Evolutionary conservation across 345 rosid genomes (phyloP), one percentile per base, ranked within the genome.

Genomic region (Crucihimalaya himalaica): DNA sequence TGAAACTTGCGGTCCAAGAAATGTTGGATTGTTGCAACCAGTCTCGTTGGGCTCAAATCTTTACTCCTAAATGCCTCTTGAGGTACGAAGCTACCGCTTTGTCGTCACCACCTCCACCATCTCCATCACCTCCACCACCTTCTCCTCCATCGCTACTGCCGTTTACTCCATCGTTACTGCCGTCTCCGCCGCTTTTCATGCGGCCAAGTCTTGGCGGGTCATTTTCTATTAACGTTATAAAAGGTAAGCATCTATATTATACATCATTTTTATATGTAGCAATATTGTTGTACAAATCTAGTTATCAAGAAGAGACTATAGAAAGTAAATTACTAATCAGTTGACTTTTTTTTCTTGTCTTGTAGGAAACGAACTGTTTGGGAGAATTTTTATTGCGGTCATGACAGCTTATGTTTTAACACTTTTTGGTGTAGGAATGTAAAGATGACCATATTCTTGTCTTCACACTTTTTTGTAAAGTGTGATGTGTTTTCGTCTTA

Each of bases 61-160:
- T 71, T 21, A 28, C n/a, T 48, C 67, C 75, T 59, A 47, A 71
- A 60, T 71, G 75, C 27, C 75, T 71, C 9, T n/a, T 60, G 14
- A 60, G 48, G 29, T 71, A 31, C 16, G 14, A 70, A 37, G 42
- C 55, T 39, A 18, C 48, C 12, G 9, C 66, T 15, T 32, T 35
- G 37, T 6, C 56, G 2, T 53, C 58, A 28, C 58, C 58, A 0
- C 58, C 32, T 52, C 56, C 56, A 23, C 51, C 51, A 46, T 46
- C 27, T 48, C 14, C 27, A 9, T 6, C 53, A 48, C 53, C 25
- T 48, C 54, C 54, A 9, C 54, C 54, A 48, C 54, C 54, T 20
- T 48, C 54, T 46, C 23, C 12, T 0, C 54, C 54, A 48, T 19
- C 21, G 19, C 50, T 35, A 35, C 39, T 35, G 39, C 40, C 40